Evolutionary conservation across 2,329 filamentous ascomycete species (phyloP).

Genomic region (Alternaria sp.): DNA sequence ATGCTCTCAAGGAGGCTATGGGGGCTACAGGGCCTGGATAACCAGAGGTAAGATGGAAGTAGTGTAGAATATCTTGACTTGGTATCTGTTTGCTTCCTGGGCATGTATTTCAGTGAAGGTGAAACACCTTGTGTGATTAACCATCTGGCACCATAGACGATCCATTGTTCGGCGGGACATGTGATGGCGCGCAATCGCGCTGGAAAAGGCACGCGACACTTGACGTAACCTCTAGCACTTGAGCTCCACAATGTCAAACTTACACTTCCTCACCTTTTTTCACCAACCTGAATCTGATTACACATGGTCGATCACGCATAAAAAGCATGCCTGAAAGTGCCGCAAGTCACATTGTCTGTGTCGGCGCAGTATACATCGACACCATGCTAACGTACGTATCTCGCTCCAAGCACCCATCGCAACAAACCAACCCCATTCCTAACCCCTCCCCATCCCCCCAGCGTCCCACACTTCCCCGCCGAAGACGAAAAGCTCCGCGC

Average conservation of each 20-base stretch:
- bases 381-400: constrained; percentile 59
- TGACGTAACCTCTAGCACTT: constrained; percentile 13
- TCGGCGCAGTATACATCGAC: constrained; percentile 75
- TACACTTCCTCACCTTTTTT: not conserved
- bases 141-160: not conserved
- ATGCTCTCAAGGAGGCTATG: constrained; percentile 11
- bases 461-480: constrained; percentile 70
- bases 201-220: constrained; percentile 2
- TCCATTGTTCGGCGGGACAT: not conserved
- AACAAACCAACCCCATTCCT: not conserved
- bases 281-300: not conserved
- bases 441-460: constrained; percentile 42
- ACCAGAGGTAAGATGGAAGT: not conserved
- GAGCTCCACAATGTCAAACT: constrained; percentile 14
- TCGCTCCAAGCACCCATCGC: not conserved
- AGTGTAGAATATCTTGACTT: not conserved
- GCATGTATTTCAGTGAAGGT: not conserved
- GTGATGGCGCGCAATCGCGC: constrained; percentile 7
- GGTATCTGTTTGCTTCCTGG: not conserved
- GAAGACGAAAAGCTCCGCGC: constrained; percentile 79
- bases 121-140: not conserved
- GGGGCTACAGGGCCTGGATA: constrained; percentile 15
- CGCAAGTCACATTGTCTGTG: constrained; percentile 64
- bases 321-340: not conserved
- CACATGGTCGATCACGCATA: not conserved